phyloP scores from a whole-genome alignment of 139 green algal species.

The Closterium sp. region DNA sequence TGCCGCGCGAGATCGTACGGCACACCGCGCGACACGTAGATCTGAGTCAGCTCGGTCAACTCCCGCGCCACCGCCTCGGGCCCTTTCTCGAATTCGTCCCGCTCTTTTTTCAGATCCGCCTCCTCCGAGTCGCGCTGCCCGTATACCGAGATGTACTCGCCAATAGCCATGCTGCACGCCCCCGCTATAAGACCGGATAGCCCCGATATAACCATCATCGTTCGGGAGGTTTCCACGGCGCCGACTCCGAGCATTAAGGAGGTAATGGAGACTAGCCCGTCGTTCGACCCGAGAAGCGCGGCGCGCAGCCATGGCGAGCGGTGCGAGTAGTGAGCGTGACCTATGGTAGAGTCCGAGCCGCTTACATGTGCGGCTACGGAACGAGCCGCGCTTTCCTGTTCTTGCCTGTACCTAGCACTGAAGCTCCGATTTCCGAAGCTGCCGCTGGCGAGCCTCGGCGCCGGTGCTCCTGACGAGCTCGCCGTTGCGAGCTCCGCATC shows the following conservation, averaged over 20 bases:
- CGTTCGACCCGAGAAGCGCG: conserved; percentile 46
- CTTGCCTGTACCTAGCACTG: too few relatives aligned
- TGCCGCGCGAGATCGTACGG: conserved; percentile 61
- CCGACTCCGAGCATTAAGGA: conserved; percentile 39
- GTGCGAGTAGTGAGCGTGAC: conserved; percentile 42
- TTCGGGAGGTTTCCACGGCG: conserved; percentile 24
- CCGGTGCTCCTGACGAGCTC: too few relatives aligned
- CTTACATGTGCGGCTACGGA: too few relatives aligned
- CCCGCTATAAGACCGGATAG: conserved; percentile 34
- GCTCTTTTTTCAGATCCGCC: conserved; percentile 39
- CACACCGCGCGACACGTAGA: conserved; percentile 61
- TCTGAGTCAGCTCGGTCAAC: conserved; percentile 39
- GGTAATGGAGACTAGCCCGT: conserved; percentile 50
- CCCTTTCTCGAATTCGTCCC: conserved; percentile 36
- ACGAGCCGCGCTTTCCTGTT: too few relatives aligned
- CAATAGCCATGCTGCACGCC: conserved; percentile 40
- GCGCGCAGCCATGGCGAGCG: conserved; percentile 46
- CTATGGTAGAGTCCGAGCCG: not conserved
- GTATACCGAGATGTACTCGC: conserved; percentile 46
- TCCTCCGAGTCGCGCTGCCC: conserved; percentile 40
- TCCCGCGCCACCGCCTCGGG: conserved; percentile 17
- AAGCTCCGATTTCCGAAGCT: too few relatives aligned
- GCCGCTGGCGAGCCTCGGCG: too few relatives aligned
- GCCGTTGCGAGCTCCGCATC: too few relatives aligned
- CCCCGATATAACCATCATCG: conserved; percentile 38